Evolutionary conservation across 78 protist genomes (phyloP), one percentile per base, ranked within the genome.

Genomic region (Guillardia theta): DNA sequence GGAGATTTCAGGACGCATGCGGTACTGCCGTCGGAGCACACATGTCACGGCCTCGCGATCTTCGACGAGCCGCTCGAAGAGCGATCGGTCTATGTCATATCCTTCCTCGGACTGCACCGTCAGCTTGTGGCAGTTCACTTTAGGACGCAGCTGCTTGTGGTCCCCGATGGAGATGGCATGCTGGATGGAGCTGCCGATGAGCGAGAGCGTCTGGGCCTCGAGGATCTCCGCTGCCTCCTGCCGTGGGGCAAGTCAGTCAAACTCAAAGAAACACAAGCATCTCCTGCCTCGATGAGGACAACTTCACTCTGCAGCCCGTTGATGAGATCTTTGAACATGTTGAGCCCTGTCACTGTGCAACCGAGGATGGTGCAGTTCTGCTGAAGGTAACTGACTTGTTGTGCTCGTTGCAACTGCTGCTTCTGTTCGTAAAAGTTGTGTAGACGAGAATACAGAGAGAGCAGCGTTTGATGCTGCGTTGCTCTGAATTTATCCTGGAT

Each of bases 181-280:
- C 70, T 88, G 12, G 9, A 54, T 36, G 50, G 41, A 3, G 33
- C 22, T 4, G 5, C 30, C 19, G 12, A n/a, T 6, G 41, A 94
- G 0, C 36, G 93, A 1, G n/a, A 94, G 48, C 5, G 47, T 46
- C 53, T 83, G 95, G 15, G 93, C 93, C 88, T 94, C 95, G 24
- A 94, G 58, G 4, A 94, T 58, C 87, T 94, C 95, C 18, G 88
- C 95, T 0, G 95, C 95, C 93, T 94, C 95, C 92, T 94, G n/a
- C n/a, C n/a, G n/a, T n/a, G n/a, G n/a, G n/a, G 92, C 15, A 93
- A 10, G 3, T n/a, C n/a, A n/a, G n/a, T n/a, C n/a, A n/a, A n/a
- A n/a, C n/a, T n/a, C 54, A 0, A n/a, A 50, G 44, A n/a, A n/a
- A n/a, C n/a, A n/a, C n/a, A n/a, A n/a, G n/a, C n/a, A n/a, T n/a